Conservation (phyloP, 768 basidiomycete species). For the Serendipita sp. region DNA sequence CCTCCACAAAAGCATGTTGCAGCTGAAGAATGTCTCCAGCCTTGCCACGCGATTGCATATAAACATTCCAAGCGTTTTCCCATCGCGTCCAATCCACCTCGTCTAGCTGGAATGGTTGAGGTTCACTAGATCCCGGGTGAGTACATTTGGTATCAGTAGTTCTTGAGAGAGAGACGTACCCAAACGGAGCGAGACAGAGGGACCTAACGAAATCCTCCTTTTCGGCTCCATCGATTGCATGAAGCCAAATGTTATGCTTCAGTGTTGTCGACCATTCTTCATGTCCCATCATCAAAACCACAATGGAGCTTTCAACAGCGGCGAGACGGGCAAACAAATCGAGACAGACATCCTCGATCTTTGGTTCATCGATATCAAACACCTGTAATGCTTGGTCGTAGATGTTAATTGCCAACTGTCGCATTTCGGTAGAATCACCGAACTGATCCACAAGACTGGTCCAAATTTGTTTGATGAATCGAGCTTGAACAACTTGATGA, state of each 20-base stretch:
- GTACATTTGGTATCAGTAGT: neutral
- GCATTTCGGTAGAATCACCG: neutral
- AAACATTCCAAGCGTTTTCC: neutral
- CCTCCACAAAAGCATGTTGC: neutral
- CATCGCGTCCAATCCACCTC: neutral
- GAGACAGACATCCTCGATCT: slow-evolving; percentile 1
- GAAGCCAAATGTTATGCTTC: neutral
- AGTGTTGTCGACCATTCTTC: neutral
- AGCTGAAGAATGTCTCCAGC: neutral
- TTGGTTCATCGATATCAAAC: neutral
- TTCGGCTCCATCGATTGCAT: neutral
- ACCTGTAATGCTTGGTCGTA: neutral
- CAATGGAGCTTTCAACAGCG: neutral
- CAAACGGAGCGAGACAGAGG: neutral
- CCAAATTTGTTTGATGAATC: neutral
- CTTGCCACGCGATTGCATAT: neutral
- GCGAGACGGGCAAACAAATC: neutral
- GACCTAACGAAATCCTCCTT: neutral
- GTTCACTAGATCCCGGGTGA: neutral
- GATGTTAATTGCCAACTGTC: neutral
- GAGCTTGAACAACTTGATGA: neutral
- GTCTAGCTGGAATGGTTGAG: neutral
- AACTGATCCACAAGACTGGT: neutral
- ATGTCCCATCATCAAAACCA: neutral
- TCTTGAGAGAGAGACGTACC: neutral